Base-by-base conservation (phyloP, 371 early-diverging fungal species). In the Saksenaea oblongispora region DNA sequence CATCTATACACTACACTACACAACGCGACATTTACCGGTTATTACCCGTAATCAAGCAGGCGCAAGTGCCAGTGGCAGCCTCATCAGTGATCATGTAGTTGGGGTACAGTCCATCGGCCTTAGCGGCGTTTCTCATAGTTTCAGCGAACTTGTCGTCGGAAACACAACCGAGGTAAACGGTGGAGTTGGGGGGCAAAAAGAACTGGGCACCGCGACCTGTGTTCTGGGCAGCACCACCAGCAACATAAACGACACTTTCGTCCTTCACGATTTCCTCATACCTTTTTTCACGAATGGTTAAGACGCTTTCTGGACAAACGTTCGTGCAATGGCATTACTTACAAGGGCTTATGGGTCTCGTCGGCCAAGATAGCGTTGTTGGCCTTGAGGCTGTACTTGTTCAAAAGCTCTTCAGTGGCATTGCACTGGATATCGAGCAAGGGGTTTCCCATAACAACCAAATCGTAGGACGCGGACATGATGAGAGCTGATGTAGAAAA, bases 161-260 rank as follows among this genome's bases (percentile, higher is more conserved):
- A 44, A 95, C 93, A 62, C 91, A 90, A 26, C 98, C 98, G 70
- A 95, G 84, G 82, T 95, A 98, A 65, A 93, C 87, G 18, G 94
- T 93, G 18, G 90, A 86, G 64, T 90, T 89, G 66, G 89, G 73
- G 41, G 97, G 97, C 61, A 98, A 84, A 39, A 95, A 75, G 80
- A 90, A 93, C 86, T 90, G 93, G 51, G 92, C 92, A 67, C 91
- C 95, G 70, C 98, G 93, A 56, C 93, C 86, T 53, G 95, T 84
- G 89, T 98, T 98, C 78, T 98, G 97, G 41, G 93, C 89, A 54
- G 98, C 96, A 69, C 98, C 97, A 58, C 98, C 98, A 63, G 97
- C 96, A 74, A 95, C 92, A 76, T 92, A 95, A 67, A 82, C 84
- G 58, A 92, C 92, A 8, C 85, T 74, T 66, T 83, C 86, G 76